Base-by-base conservation (phyloP, 805 yeast genomes). In the Cyberlindnera maritima region DNA sequence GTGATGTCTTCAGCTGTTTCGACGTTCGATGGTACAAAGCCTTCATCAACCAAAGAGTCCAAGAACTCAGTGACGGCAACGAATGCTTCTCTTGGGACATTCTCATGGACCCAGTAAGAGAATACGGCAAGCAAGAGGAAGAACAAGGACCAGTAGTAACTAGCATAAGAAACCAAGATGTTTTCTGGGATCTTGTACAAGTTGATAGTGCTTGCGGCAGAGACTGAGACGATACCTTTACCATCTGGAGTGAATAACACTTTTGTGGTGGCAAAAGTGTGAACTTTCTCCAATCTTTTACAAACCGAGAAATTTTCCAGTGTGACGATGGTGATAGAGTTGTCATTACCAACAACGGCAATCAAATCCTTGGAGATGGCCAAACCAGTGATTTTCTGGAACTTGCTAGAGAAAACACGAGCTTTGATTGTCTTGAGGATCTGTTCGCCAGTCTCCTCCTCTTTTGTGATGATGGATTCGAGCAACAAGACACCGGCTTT, bases 181-280 rank as follows among this genome's bases (percentile, higher is more conserved):
- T 72, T 74, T 20, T 64, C 67, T 3, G 94, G 91, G 18, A 88
- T 63, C 47, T 70, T 72, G 47, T 83, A 66, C 9, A 88, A 80
- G 55, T 76, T 80, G 25, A 89, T 76, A 1, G 88, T 75, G 50
- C 85, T 83, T 3, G 94, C 87, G 1, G 91, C 95, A 29, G 92
- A 83, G 0, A 81, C 83, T 19, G 88, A 77, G 3, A 88, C 92
- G 41, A 88, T 66, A 46, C 73, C 74, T 42, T 76, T 67, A 8
- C 91, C 89, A 60, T 80, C 74, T 13, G 86, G 83, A 4, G 89
- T 82, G 49, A 88, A 82, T 2, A 79, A 69, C 10, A 88, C 79
- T 37, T 77, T 75, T 0, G 97, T 89, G 43, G 89, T 81, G 21
- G 95, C 89, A 63, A 87, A 87, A 9, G 75, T 70, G 62, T 90